Base-by-base conservation (phyloP, 257 asterid species). In the Jacaranda mimosifolia region DNA sequence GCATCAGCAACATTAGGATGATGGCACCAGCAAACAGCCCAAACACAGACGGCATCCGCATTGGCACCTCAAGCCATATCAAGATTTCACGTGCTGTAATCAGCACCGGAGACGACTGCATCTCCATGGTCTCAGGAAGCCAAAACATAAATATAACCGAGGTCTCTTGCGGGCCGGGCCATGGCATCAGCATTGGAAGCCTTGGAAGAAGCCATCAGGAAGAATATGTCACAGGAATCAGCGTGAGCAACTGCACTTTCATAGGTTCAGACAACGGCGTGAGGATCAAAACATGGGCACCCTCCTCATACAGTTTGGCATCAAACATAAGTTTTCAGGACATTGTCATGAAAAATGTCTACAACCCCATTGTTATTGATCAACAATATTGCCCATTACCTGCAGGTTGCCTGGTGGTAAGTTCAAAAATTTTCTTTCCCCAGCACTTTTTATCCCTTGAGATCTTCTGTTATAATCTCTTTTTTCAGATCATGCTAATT, bases 111-210 rank as follows among this genome's bases (percentile, higher is more conserved):
- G 97, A 92, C 65, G 97, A 89, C 64, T 92, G 97, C 75, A 36
- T 92, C 18, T 32, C 94, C 42, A 87, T 92, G 93, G 87, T 91
- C 56, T 71, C 89, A 0, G 97, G 97, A 3, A 85, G 89, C 70
- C 65, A 67, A 21, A 51, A 81, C 85, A 78, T 91, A 15, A 82
- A 84, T 11, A 87, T 91, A 18, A 17, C 79, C 8, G 70, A 53
- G 0, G 88, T 92, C 42, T 0, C 48, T 0, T 92, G 96, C 62
- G 96, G 97, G 2, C 97, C 97, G 3, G 95, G 97, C 3, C 97
- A 92, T 18, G 96, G 97, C 26, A 88, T 90, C 76, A 90, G 97
- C 76, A 72, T 90, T 5, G 94, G 97, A 5, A 87, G 94, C 80
- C 91, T 89, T 0, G 95, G 97, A 3, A 80, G 59, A 43, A 42